These are phyloP conservation scores for Paecilomyces variotii DNA, from an alignment of 2,329 filamentous ascomycete species.

Conservation along the genomic window DNA sequence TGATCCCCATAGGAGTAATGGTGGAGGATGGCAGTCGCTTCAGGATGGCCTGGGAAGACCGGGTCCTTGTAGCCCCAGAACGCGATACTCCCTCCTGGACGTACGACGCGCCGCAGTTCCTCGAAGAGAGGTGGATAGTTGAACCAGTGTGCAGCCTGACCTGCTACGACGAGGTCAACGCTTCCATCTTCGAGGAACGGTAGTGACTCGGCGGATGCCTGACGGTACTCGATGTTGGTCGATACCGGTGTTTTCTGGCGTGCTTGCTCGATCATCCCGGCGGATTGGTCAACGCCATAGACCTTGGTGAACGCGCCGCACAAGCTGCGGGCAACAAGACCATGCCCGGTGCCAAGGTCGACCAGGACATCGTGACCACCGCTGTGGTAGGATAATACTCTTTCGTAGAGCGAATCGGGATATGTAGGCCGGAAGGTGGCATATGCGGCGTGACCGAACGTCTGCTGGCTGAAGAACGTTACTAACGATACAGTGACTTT, in stretches of 20 bases:
- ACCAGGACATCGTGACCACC: neutral
- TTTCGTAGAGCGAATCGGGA: slow-evolving; percentile 1
- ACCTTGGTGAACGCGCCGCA: neutral
- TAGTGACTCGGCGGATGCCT: slow-evolving; percentile 48
- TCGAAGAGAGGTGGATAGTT: slow-evolving; percentile 49
- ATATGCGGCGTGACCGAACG: slow-evolving; percentile 3
- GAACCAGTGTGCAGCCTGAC: slow-evolving; percentile 61
- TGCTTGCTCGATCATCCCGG: slow-evolving; percentile 24
- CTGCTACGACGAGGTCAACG: slow-evolving; percentile 46
- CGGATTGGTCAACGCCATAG: slow-evolving; percentile 6
- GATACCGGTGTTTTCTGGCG: slow-evolving; percentile 6
- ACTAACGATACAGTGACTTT: neutral
- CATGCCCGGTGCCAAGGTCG: slow-evolving; percentile 5
- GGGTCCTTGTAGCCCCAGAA: slow-evolving; percentile 62
- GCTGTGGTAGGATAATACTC: slow-evolving; percentile 1
- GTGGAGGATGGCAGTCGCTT: slow-evolving; percentile 47
- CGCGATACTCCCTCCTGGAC: slow-evolving; percentile 50
- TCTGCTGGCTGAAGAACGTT: neutral
- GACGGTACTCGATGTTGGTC: slow-evolving; percentile 42
- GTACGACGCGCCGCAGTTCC: slow-evolving; percentile 47
- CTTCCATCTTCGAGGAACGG: slow-evolving; percentile 41
- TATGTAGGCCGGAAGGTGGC: slow-evolving; percentile 3
- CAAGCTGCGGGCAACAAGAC: slow-evolving; percentile 2
- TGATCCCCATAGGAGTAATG: slow-evolving; percentile 48
- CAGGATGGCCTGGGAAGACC: slow-evolving; percentile 47